Base-by-base conservation (phyloP, 129 eudicot genomes). In the Kitagawia praeruptora region DNA sequence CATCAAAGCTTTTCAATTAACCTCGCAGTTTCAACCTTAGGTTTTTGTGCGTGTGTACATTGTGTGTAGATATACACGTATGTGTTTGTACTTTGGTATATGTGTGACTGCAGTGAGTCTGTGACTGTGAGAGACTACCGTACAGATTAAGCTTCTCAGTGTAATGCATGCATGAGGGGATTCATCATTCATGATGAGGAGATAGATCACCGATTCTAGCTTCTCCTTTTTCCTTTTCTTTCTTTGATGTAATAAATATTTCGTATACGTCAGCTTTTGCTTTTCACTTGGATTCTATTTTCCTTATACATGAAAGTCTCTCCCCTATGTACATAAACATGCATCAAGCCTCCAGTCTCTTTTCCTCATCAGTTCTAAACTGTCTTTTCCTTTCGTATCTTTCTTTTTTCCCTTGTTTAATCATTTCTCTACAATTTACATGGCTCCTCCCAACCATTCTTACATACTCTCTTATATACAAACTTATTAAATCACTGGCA, bases 251-350 rank as follows among this genome's bases (percentile, higher is more conserved):
- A 58, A n/a, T 58, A 2, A 61, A n/a, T n/a, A 61, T 61, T n/a
- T 61, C 16, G 69, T 61, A 34, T 69, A 13, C 74, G 42, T 69
- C 74, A 69, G 74, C 74, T 69, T 69, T 69, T 69, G 41, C 42
- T 69, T 69, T 38, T 69, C 9, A 28, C 42, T 69, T 69, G 74
- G 40, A 38, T 69, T 13, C 74, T 69, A 11, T 61, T 61, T 61
- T n/a, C 69, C 74, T 69, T 15, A 16, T 69, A 31, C 44, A 69
- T 69, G 74, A 34, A 69, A 69, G 21, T 69, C 74, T 66, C 72
- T 28, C 21, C 40, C 40, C 40, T 19, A 28, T 11, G 12, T 12
- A 69, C 7, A 69, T 12, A 69, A 69, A 69, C 74, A 13, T 69
- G 44, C 74, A 69, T 69, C n/a, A 13, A 28, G 40, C 5, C 40